Evolutionary conservation across 352 stramenopile genomes (phyloP), one percentile per base, ranked within the genome.

Genomic region (Phytophthora europaea): DNA sequence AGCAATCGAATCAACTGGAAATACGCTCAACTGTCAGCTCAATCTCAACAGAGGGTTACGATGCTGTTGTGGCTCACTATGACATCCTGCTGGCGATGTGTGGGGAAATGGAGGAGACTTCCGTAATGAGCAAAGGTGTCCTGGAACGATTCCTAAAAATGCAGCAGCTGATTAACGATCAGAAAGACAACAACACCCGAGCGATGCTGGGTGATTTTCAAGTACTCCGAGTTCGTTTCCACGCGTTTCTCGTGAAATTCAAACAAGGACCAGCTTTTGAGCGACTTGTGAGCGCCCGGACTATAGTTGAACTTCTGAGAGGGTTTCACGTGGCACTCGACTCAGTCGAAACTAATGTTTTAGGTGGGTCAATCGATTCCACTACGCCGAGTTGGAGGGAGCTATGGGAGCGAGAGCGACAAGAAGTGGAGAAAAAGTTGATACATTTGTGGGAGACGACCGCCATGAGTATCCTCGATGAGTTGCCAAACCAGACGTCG

Each of bases 201-300:
- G 10, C 18, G 23, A 6, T 20, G 23, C 2, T 22, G 7, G 4
- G 20, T 51, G 22, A 50, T 4, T 23, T 50, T 16, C 26, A 13
- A 18, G 10, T 8, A 12, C 23, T 51, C 12, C n/a, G 47, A 33
- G 20, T 4, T 36, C 60, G 48, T 23, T 66, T 66, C 13, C n/a
- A 34, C 12, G 23, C 28, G 6, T 66, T 66, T n/a, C 33, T 66
- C 28, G 33, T n/a, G 12, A 33, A 66, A 18, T 38, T 52, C 28
- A 59, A 23, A 33, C 28, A 66, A 34, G 18, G 18, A 10, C 40
- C 31, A 54, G 22, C 50, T 18, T 68, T 68, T 20, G 23, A 60
- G 22, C 48, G 61, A 18, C 38, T 57, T 34, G 34, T 61, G 48
- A 23, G 50, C n/a, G 20, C 36, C 22, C 34, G 51, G n/a, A 66